A percentile compares a stretch with the other conserved stretches of the same genome.
These are phyloP conservation scores for Bacidia gigantensis DNA, from an alignment of 495 filamentous ascomycete species.

Conservation along the genomic window DNA sequence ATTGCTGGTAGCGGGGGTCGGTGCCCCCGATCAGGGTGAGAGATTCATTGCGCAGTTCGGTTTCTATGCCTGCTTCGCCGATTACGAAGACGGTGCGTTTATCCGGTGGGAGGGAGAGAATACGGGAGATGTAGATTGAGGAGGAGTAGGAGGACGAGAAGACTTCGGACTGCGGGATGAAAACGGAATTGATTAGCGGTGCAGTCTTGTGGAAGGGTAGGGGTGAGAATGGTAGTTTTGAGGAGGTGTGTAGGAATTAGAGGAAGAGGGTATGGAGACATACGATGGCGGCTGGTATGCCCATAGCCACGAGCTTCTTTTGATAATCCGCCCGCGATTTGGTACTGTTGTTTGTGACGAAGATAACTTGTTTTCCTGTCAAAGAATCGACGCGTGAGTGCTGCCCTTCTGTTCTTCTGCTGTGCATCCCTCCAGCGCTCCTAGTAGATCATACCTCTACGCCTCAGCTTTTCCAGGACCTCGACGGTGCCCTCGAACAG, in stretches of 20 bases:
- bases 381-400: background rate
- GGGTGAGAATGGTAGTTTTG: background rate
- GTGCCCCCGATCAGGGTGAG: constrained; percentile 79
- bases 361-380: constrained; percentile 79
- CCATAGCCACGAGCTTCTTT: constrained; percentile 73
- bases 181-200: background rate
- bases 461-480: constrained; percentile 66
- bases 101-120: constrained; percentile 58
- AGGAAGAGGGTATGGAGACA: constrained; percentile 6
- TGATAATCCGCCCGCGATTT: constrained; percentile 86
- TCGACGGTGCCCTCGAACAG: constrained; percentile 72
- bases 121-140: constrained; percentile 90
- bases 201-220: too few relatives aligned
- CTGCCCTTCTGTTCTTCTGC: background rate
- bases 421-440: background rate
- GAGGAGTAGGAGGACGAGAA: constrained; percentile 92
- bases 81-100: constrained; percentile 90
- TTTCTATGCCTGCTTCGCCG: constrained; percentile 82
- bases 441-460: constrained; percentile 44
- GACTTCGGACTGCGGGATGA: constrained; percentile 58
- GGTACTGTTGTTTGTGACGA: constrained; percentile 98
- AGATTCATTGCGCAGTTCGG: constrained; percentile 64
- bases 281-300: constrained; percentile 60
- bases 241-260: background rate
- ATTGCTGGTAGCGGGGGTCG: constrained; percentile 60